phyloP scores from a whole-genome alignment of 257 asterid species.

The Primulina eburnea region DNA sequence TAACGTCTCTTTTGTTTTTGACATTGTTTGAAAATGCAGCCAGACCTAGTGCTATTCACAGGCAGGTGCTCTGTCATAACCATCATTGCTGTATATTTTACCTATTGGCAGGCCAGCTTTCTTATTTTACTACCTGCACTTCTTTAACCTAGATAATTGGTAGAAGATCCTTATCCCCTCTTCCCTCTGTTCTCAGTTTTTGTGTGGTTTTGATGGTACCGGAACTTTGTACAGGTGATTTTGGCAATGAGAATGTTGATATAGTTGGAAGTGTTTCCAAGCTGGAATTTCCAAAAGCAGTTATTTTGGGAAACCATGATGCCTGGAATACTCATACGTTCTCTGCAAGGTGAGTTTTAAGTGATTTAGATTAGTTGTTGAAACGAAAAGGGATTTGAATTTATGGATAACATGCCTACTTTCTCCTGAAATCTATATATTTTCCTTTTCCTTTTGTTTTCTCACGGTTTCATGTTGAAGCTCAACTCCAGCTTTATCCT shows the following conservation, averaged over 20 bases:
- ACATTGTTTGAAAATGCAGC: conserved; percentile 61
- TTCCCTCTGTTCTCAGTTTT: neutral
- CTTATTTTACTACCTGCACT: conserved; percentile 14
- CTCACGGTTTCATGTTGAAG: too few species aligned
- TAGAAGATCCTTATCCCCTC: conserved; percentile 21
- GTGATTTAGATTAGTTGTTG: conserved; percentile 9
- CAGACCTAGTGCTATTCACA: conserved; percentile 92
- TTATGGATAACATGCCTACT: too few species aligned
- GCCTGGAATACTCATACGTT: conserved; percentile 81
- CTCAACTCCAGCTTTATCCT: too few species aligned
- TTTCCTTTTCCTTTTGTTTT: too few species aligned
- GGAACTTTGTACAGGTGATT: conserved; percentile 70
- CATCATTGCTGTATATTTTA: conserved; percentile 18
- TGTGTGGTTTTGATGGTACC: conserved; percentile 22
- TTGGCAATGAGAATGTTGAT: conserved; percentile 89
- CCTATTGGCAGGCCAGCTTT: conserved; percentile 13
- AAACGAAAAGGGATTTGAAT: neutral
- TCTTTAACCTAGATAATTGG: conserved; percentile 15
- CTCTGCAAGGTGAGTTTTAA: conserved; percentile 47
- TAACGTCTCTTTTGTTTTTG: conserved; percentile 26
- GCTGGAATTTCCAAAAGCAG: conserved; percentile 66
- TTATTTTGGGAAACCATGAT: conserved; percentile 93
- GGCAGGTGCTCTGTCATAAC: conserved; percentile 56
- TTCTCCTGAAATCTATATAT: too few species aligned
- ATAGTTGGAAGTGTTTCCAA: conserved; percentile 69